Conservation (phyloP, 176 grass and related monocot genomes). For the Eragrostis nindensis region DNA sequence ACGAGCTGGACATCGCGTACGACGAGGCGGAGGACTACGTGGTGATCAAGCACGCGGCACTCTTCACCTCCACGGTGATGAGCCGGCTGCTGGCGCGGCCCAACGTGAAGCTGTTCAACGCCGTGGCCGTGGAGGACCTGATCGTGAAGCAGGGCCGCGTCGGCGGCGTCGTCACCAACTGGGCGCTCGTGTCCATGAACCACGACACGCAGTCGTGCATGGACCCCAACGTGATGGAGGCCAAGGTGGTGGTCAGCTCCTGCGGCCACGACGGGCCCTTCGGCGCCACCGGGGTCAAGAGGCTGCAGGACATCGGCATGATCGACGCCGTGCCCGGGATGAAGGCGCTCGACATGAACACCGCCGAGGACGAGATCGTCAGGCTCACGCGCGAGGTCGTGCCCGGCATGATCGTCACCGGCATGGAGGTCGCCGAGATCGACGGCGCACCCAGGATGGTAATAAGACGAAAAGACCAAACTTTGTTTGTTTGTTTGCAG, state of each 20-base stretch:
- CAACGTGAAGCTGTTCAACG: constrained; percentile 99
- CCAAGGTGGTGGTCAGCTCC: constrained; percentile 94
- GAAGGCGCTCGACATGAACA: constrained; percentile 93
- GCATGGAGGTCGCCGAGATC: constrained; percentile 99
- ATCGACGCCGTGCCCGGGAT: constrained; percentile 86
- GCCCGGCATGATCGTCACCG: constrained; percentile 94
- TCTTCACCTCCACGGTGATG: constrained; percentile 98
- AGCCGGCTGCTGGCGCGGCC: constrained; percentile 73
- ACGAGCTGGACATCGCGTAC: constrained; percentile 76
- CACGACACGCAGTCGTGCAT: constrained; percentile 98
- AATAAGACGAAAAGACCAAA: neutral
- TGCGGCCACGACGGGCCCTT: constrained; percentile 96
- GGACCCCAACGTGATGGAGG: constrained; percentile 97
- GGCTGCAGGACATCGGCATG: constrained; percentile 94
- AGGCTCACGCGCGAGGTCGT: constrained; percentile 86
- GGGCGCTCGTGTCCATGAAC: constrained; percentile 95
- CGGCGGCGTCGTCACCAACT: constrained; percentile 93
- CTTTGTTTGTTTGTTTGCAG: neutral
- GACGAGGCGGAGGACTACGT: constrained; percentile 90
- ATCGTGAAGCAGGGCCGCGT: constrained; percentile 80
- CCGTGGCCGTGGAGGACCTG: constrained; percentile 89
- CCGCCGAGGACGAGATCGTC: constrained; percentile 91
- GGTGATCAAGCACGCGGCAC: constrained; percentile 84
- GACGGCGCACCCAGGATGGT: constrained; percentile 97
- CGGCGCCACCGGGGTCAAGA: constrained; percentile 86